Conservation (phyloP, 768 basidiomycete genomes). For the Naganishia antarctica region DNA sequence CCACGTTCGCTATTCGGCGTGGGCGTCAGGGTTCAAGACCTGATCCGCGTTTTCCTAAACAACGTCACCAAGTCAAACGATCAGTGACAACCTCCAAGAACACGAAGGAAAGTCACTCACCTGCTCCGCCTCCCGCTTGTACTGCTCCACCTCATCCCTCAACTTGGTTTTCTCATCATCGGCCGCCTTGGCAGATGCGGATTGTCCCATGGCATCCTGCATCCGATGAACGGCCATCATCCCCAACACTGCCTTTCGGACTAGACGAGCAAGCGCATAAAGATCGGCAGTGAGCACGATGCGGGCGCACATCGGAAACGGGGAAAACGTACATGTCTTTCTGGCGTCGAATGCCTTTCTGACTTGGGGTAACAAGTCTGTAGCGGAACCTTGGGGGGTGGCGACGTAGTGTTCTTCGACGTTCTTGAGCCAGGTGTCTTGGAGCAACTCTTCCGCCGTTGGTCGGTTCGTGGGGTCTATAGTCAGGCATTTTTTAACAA, state of each 20-base stretch:
- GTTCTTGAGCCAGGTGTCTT: constrained; percentile 67
- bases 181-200: constrained; percentile 25
- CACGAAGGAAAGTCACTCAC: constrained; percentile 48
- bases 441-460: constrained; percentile 66
- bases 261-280: too few relatives aligned
- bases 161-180: constrained; percentile 58
- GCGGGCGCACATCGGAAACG: not conserved
- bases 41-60: constrained; percentile 14
- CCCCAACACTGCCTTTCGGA: constrained; percentile 80
- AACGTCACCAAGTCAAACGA: not conserved
- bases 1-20: too few relatives aligned
- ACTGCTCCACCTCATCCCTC: constrained; percentile 59
- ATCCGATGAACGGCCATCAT: constrained; percentile 82
- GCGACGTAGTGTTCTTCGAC: constrained; percentile 67
- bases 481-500: constrained; percentile 76
- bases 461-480: constrained; percentile 74
- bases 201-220: constrained; percentile 44
- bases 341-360: constrained; percentile 84
- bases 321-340: constrained; percentile 63
- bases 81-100: not conserved
- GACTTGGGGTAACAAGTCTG: constrained; percentile 80
- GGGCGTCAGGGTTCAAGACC: constrained; percentile 11
- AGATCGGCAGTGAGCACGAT: not conserved
- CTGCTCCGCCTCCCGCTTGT: constrained; percentile 77
- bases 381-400: constrained; percentile 61